Percentiles rank a stretch among this genome's conserved stretches.
These are phyloP conservation scores for Endocarpon pusillum DNA, from an alignment of 495 filamentous ascomycete species.

Conservation along the genomic window DNA sequence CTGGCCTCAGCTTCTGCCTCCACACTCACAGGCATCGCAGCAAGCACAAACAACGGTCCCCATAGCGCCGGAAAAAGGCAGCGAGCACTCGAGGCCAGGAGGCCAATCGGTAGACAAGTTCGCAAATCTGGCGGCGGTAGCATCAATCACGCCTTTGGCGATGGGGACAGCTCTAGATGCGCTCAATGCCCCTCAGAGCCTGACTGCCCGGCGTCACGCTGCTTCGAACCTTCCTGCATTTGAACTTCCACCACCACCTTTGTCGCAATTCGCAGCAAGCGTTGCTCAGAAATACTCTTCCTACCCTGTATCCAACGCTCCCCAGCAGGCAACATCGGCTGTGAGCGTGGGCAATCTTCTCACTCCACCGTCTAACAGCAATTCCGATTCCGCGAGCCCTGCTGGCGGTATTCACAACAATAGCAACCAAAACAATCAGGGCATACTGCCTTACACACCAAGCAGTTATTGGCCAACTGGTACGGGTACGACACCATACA, in stretches of 20 bases:
- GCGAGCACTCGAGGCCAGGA: conserved; percentile 21
- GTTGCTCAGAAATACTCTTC: conserved; percentile 26
- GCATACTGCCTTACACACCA: conserved; percentile 26
- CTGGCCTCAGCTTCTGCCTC: conserved; percentile 12
- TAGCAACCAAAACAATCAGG: conserved; percentile 33
- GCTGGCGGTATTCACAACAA: conserved; percentile 39
- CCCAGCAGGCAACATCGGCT: conserved; percentile 23
- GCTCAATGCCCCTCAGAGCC: conserved; percentile 25
- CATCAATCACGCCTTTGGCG: conserved; percentile 24
- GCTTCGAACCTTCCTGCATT: conserved; percentile 44
- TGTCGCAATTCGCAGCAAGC: conserved; percentile 11
- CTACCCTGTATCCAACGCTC: conserved; percentile 24
- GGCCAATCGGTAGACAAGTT: conserved; percentile 13
- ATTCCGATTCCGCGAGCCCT: conserved; percentile 46
- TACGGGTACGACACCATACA: conserved; percentile 36
- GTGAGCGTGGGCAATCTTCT: conserved; percentile 43
- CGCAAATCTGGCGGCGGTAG: conserved; percentile 28
- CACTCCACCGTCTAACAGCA: conserved; percentile 43
- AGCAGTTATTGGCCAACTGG: conserved; percentile 25
- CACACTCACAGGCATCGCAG: conserved; percentile 11
- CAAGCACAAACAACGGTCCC: conserved; percentile 11
- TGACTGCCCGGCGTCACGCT: conserved; percentile 41
- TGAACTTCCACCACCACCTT: conserved; percentile 38
- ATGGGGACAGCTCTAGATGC: conserved; percentile 31
- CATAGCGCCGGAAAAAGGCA: conserved; percentile 17